These are phyloP conservation scores for Rostrohypoxylon terebratum DNA, from an alignment of 495 filamentous ascomycete genomes.

Conservation along the genomic window DNA sequence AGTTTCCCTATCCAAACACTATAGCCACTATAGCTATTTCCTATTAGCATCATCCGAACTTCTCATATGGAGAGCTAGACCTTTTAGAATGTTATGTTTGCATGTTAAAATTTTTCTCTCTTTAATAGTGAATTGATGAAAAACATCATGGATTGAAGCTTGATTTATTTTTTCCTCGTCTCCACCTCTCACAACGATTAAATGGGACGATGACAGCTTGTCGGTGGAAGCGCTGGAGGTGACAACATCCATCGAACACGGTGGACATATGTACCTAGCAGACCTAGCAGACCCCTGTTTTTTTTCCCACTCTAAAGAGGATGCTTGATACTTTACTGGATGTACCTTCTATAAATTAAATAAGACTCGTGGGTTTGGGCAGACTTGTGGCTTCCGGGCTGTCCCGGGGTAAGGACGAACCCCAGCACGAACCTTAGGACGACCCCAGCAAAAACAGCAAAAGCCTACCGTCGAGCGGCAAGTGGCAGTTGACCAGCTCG, in stretches of 20 bases:
- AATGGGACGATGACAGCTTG: conserved; percentile 42
- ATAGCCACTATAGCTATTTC: neutral
- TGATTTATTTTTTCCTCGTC: conserved; percentile 18
- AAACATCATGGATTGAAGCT: conserved; percentile 11
- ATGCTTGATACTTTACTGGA: neutral
- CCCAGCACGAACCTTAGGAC: neutral
- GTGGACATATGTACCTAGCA: neutral
- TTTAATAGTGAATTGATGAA: conserved; percentile 1
- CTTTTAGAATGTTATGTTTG: conserved; percentile 1
- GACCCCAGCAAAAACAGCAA: neutral
- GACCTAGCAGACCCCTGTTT: conserved; percentile 7
- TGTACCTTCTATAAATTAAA: neutral
- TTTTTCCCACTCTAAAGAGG: conserved; percentile 17
- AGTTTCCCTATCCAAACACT: neutral
- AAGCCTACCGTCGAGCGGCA: neutral
- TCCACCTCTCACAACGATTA: conserved; percentile 24
- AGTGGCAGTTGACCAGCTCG: conserved; percentile 3
- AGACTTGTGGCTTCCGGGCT: conserved; percentile 1
- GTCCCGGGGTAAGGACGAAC: neutral
- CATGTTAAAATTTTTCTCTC: neutral
- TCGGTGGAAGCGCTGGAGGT: conserved; percentile 15
- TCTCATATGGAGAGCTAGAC: neutral
- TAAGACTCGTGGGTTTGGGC: too few relatives aligned
- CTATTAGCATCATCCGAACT: neutral
- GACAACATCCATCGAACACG: conserved; percentile 34